Evolutionary conservation across 441 rosid species (phyloP), one percentile per base, ranked within the genome.

Genomic region (Adansonia grandidieri): DNA sequence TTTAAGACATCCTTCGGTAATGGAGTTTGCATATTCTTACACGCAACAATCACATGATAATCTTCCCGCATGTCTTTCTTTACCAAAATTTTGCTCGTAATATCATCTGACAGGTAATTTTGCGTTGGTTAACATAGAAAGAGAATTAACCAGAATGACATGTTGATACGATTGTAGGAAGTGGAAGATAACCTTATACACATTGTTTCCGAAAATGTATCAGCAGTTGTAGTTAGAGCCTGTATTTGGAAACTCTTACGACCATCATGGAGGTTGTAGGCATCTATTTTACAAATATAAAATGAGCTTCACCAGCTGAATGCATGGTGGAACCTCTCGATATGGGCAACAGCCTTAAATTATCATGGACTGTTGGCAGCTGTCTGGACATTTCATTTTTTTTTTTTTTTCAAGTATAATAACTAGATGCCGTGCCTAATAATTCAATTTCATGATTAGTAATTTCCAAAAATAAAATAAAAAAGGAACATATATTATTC

Each of bases 221-320:
- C 17, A 67, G 22, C 2, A 61, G 42, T 15, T 70, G 67, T n/a
- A 3, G 50, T 66, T 44, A 22, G 75, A 48, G 40, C 10, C 6
- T 40, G 19, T 54, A 51, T 69, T 28, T 28, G 44, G 15, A 57
- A 58, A 37, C 54, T 24, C 60, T 9, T 32, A 28, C 72, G 6
- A 69, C 78, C 11, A 62, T n/a, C 71, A 57, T 28, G 80, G 62
- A 73, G 62, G 62, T 56, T 50, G 78, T 51, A 73, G 75, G 75
- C 60, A 11, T 28, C 37, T 44, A 6, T 44, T 44, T 44, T 44
- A 44, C 9, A 7, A 44, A 7, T 37, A 37, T 37, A 37, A 37
- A 37, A 37, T 37, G 0, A 37, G 42, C 42, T 7, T 44, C 47
- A 44, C 9, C 47, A 44, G 8, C 9, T 44, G 9, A 44, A 44